Percentiles rank a stretch among this genome's conserved stretches.
These are phyloP conservation scores for Pseudonectria buxi DNA, from an alignment of 2,329 filamentous ascomycete genomes.

Conservation along the genomic window DNA sequence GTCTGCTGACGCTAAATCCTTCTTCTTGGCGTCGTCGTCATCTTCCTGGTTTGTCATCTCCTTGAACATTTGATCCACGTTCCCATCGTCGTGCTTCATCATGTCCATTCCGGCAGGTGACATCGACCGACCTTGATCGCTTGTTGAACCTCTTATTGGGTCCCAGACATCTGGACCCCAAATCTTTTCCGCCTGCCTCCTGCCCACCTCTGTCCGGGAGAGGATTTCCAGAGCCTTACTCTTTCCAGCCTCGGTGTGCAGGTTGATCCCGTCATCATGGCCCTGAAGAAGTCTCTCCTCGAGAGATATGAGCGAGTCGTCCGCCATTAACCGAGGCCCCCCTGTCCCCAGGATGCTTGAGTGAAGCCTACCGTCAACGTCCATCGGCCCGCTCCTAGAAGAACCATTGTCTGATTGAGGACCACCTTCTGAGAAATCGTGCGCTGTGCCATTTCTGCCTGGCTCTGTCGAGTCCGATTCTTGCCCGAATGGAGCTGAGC, in stretches of 20 bases:
- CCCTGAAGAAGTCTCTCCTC: conserved; percentile 46
- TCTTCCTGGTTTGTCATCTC: conserved; percentile 50
- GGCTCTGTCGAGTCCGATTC: conserved; percentile 9
- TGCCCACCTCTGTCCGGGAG: conserved; percentile 41
- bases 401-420: conserved; percentile 21
- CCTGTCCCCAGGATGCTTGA: conserved; percentile 36
- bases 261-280: conserved; percentile 38
- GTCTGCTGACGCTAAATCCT: conserved; percentile 20
- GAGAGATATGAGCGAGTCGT: conserved; percentile 35
- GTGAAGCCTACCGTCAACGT: conserved; percentile 35
- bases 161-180: conserved; percentile 46
- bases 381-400: conserved; percentile 32
- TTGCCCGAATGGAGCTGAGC: conserved; percentile 19
- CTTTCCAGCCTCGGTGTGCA: conserved; percentile 40
- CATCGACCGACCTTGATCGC: conserved; percentile 19
- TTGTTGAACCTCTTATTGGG: conserved; percentile 22
- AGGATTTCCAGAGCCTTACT: conserved; percentile 48
- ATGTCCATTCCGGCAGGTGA: conserved; percentile 23
- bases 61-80: conserved; percentile 49
- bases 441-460: conserved; percentile 17
- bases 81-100: conserved; percentile 36
- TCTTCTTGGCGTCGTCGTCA: conserved; percentile 37
- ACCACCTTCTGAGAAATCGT: conserved; percentile 22
- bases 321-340: conserved; percentile 36
- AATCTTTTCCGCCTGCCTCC: conserved; percentile 43